Base-by-base conservation (phyloP, 2,329 filamentous ascomycete genomes). In the Emmonsiellopsis sp. region DNA sequence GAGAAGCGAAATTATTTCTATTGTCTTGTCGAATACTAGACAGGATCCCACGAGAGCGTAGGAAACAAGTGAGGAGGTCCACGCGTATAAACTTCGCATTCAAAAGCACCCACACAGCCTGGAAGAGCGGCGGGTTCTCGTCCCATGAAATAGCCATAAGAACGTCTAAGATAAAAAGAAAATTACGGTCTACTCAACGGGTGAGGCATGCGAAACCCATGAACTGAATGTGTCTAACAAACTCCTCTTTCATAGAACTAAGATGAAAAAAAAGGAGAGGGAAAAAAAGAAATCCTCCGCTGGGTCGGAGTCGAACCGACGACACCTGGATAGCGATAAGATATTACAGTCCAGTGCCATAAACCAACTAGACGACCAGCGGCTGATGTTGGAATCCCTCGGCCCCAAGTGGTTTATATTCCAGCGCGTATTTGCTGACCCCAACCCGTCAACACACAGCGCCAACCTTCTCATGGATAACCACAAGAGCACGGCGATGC, bases 341-440 rank as follows among this genome's bases (percentile, higher is more conserved):
- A 49, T 49, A 49, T 49, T 49, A 49, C 47, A 49, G 47, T 49
- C 47, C 47, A 49, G 47, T 49, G 47, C 47, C 47, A 49, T 49
- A 49, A 49, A 49, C 47, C 47, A 49, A 49, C 47, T 49, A 49
- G 47, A 49, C 47, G 47, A 49, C 47, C 47, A 49, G 47, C 47
- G 47, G 47, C 47, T 49, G 47, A 49, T 17, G 4, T 8, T 31
- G 34, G 47, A 27, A 6, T 6, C n/a, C 13, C n/a, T 1, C 9
- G 6, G 6, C 27, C 5, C 36, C 47, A 5, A 39, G 6, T 5
- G 32, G 0, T 21, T 31, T 49, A 49, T 49, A 49, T 49, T 42
- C 47, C 21, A 9, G 1, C 9, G 0, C 21, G 2, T 6, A 2
- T 32, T 6, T 9, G 21, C 6, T 6, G 11, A 1, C 4, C 9